Evolutionary conservation across 768 basidiomycete genomes (phyloP), one percentile per base, ranked within the genome.

Genomic region (Hypholoma sublateritium): DNA sequence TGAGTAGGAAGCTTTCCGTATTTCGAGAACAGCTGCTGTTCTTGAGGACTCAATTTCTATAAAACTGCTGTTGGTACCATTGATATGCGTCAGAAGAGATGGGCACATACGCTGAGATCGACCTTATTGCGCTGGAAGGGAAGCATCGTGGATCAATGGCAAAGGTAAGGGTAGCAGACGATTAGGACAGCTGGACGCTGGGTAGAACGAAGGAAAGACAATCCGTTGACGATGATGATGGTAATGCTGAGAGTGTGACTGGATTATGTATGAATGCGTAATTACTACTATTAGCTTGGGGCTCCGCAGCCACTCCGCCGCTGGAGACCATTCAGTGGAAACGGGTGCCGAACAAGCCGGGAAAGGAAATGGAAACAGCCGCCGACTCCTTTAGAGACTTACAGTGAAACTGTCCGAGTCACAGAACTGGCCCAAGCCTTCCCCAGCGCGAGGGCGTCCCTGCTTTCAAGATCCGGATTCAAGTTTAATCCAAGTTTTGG

Each of bases 1-100:
- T 93, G 92, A 3, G 86, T 85, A 21, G 96, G 96, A 34, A 96
- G 78, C 73, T 95, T 96, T 56, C 96, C 96, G 74, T 98, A 98
- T 72, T 92, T 86, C 64, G 87, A 82, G 75, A 98, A 95, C 61
- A 98, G 85, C 77, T 93, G 89, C 75, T 93, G 86, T 79, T 98
- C 96, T 77, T 97, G 89, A 66, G 88, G 87, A 57, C 81, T 84
- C 76, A 97, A 72, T 70, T 86, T 86, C 93, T 95, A 63, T 25
- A 61, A 62, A 61, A 34, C 17, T 43, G 34, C 50, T 51, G 46
- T 24, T 41, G 50, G 42, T 14, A 54, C 52, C 46, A 57, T 51
- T 50, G 11, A 53, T 39, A 11, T 24, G 28, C n/a, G 36, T 43
- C 22, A 56, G 49, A 48, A 32, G 28, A 7, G 28, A 32, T 41